Conservation (phyloP, 2,329 filamentous ascomycete genomes). For the Plenodomus tracheiphilus region DNA sequence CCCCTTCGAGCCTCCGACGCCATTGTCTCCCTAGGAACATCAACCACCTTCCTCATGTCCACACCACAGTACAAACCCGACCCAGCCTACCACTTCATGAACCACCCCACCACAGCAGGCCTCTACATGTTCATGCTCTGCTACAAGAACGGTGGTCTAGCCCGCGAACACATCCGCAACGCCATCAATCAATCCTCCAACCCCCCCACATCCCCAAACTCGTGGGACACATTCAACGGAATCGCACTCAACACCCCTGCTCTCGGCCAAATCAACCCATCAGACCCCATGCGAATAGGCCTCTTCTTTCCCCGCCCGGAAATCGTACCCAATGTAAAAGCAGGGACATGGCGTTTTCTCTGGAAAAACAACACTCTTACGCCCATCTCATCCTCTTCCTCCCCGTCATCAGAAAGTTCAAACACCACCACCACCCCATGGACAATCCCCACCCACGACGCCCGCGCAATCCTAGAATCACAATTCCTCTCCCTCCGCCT, state of each 20-base stretch:
- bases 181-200: constrained; percentile 63
- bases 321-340: constrained; percentile 87
- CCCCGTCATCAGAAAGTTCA: constrained; percentile 44
- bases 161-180: constrained; percentile 87
- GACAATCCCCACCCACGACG: constrained; percentile 67
- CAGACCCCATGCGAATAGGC: constrained; percentile 75
- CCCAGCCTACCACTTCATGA: constrained; percentile 95
- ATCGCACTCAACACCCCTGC: constrained; percentile 69
- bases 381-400: constrained; percentile 49
- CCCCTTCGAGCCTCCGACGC: constrained; percentile 86
- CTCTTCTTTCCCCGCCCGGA: constrained; percentile 96
- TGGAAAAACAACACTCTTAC: constrained; percentile 56
- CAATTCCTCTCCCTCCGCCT: constrained; percentile 90
- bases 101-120: constrained; percentile 86
- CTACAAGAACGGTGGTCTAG: constrained; percentile 97
- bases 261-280: constrained; percentile 60
- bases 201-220: constrained; percentile 46
- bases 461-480: constrained; percentile 88
- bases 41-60: constrained; percentile 96
- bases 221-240: constrained; percentile 82
- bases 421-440: constrained; percentile 36
- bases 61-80: constrained; percentile 90
- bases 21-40: constrained; percentile 92
- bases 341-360: constrained; percentile 85
- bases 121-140: constrained; percentile 99